Evolutionary conservation across 116 monocot species (phyloP).

Genomic region (Cymodocea nodosa): DNA sequence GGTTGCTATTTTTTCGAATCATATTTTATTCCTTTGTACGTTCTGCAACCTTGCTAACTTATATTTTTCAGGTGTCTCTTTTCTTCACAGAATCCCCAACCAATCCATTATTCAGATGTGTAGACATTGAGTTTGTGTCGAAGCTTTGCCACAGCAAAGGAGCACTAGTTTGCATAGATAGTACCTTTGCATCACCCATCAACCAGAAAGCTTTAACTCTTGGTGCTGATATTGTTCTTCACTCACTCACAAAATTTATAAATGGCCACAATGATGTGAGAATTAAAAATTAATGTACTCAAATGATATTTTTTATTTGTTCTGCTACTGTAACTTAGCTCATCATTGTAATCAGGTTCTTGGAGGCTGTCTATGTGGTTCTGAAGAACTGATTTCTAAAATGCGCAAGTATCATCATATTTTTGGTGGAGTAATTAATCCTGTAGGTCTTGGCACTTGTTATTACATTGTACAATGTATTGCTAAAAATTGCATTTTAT

Average conservation of each 20-base stretch:
- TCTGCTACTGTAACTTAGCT: background rate
- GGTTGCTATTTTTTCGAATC: background rate
- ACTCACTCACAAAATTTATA: constrained; percentile 92
- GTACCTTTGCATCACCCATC: constrained; percentile 91
- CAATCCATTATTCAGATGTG: constrained; percentile 90
- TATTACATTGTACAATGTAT: too few species aligned
- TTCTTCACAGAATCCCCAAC: constrained; percentile 99
- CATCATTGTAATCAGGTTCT: constrained; percentile 46
- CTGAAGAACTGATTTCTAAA: constrained; percentile 61
- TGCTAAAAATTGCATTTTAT: background rate
- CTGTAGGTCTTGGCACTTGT: constrained; percentile 44
- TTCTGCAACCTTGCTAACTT: background rate
- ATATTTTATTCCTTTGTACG: background rate
- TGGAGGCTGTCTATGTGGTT: constrained; percentile 90
- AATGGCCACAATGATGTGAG: constrained; percentile 97
- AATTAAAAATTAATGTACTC: background rate
- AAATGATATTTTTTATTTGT: background rate
- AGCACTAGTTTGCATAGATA: constrained; percentile 83
- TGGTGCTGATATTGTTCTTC: constrained; percentile 90
- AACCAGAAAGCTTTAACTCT: constrained; percentile 86
- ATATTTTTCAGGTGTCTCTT: constrained; percentile 59
- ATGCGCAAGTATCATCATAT: constrained; percentile 74
- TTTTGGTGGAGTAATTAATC: constrained; percentile 85
- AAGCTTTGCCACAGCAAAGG: constrained; percentile 83
- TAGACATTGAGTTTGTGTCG: constrained; percentile 78